Conservation (phyloP, 2,329 filamentous ascomycete species). For the Alternaria novae-zelandiae region DNA sequence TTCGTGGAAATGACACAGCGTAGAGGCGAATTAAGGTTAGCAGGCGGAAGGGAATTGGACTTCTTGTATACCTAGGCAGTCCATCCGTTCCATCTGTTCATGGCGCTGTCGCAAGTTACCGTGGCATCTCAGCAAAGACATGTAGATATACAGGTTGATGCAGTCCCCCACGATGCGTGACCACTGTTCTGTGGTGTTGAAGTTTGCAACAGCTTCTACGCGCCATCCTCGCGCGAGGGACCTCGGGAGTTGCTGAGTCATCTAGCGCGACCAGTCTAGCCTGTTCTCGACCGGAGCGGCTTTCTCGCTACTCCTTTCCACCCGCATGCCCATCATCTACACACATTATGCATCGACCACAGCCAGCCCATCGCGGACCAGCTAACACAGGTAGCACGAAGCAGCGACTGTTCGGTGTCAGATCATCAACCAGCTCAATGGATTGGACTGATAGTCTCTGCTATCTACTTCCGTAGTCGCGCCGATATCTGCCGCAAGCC, state of each 20-base stretch:
- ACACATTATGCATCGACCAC: background rate
- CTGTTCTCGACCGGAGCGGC: background rate
- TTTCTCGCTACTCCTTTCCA: background rate
- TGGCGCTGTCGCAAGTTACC: too few species aligned
- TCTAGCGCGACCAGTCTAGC: background rate
- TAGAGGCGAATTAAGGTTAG: too few species aligned
- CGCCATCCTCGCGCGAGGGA: background rate
- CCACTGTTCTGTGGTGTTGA: background rate
- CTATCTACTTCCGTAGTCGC: background rate
- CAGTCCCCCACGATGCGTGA: background rate
- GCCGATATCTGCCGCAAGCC: background rate
- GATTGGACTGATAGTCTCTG: background rate
- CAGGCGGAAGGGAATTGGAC: too few species aligned
- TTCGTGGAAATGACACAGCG: too few species aligned
- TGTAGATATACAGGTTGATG: too few species aligned
- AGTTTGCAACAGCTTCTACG: background rate
- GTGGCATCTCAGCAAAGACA: too few species aligned
- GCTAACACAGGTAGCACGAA: background rate
- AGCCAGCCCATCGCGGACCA: background rate
- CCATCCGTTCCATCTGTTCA: too few species aligned
- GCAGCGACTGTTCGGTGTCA: rapidly evolving
- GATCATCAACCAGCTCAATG: background rate
- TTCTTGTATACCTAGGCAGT: too few species aligned
- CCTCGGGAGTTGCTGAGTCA: background rate
- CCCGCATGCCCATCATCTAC: background rate